Percentiles rank a stretch among this genome's conserved stretches.
These are phyloP conservation scores for Sporisorium sorghi DNA, from an alignment of 1,284 basidiomycete species.

Conservation along the genomic window DNA sequence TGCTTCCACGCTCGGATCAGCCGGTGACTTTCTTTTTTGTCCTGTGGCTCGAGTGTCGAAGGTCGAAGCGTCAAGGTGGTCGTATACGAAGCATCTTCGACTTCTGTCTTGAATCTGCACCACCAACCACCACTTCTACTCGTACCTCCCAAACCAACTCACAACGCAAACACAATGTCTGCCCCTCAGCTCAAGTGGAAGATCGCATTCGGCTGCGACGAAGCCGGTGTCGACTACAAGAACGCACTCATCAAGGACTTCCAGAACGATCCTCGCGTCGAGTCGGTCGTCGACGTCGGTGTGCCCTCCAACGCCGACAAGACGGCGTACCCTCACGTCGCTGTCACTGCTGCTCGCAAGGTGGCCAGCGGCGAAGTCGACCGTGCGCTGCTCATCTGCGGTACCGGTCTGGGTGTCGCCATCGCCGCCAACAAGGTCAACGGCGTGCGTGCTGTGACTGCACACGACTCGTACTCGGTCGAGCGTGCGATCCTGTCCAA, in stretches of 20 bases:
- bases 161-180: constrained; percentile 15
- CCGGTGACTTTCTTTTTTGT: background rate
- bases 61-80: background rate
- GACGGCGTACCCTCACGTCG: constrained; percentile 72
- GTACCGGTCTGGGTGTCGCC: constrained; percentile 71
- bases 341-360: constrained; percentile 70
- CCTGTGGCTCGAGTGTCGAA: background rate
- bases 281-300: constrained; percentile 57
- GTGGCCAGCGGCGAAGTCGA: constrained; percentile 71
- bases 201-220: constrained; percentile 55
- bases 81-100: no score
- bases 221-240: constrained; percentile 63
- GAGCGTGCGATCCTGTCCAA: constrained; percentile 71
- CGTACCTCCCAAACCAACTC: background rate
- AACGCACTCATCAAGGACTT: constrained; percentile 57
- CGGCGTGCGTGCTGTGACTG: constrained; percentile 70
- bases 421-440: constrained; percentile 71
- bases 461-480: constrained; percentile 71
- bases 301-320: constrained; percentile 59
- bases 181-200: constrained; percentile 46
- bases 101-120: no score
- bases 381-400: constrained; percentile 71
- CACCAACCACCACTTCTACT: background rate
- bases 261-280: constrained; percentile 56
- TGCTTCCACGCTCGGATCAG: constrained; percentile 29